Evolutionary conservation across 495 filamentous ascomycete species (phyloP).

Genomic region (Pyrenula massariospora): DNA sequence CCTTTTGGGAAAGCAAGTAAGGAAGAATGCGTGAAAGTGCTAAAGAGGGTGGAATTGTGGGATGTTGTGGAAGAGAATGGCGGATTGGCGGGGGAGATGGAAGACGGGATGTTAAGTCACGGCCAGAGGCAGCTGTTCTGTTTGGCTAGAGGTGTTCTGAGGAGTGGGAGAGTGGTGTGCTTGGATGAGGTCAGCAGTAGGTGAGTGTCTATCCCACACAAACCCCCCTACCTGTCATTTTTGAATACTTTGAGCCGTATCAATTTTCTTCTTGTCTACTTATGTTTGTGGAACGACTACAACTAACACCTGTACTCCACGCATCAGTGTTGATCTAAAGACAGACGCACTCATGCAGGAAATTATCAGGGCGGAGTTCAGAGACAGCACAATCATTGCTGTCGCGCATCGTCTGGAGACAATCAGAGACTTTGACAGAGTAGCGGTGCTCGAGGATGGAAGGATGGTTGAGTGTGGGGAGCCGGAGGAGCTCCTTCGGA

Average conservation of each 20-base stretch:
- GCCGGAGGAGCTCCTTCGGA: conserved; percentile 17
- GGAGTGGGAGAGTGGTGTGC: conserved; percentile 30
- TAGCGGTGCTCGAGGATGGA: conserved; percentile 35
- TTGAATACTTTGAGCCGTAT: not conserved
- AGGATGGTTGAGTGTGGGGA: conserved; percentile 32
- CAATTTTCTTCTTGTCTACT: not conserved
- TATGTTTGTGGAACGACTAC: too few species aligned
- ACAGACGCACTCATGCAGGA: conserved; percentile 46
- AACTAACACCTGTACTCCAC: too few species aligned
- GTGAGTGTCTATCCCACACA: conserved; percentile 18
- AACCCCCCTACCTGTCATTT: not conserved
- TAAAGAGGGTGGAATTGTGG: conserved; percentile 37
- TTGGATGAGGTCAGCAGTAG: conserved; percentile 42
- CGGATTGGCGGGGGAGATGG: conserved; percentile 27
- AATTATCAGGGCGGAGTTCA: conserved; percentile 48
- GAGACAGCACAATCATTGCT: conserved; percentile 44
- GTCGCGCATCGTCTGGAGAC: conserved; percentile 54
- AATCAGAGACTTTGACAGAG: conserved; percentile 39
- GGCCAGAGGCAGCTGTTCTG: conserved; percentile 56
- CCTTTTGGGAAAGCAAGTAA: conserved; percentile 18
- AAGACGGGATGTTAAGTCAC: conserved; percentile 38
- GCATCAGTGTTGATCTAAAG: conserved; percentile 38
- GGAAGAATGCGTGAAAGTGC: conserved; percentile 28
- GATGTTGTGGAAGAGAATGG: conserved; percentile 35
- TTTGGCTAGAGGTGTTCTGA: conserved; percentile 48